Evolutionary conservation across 2,329 filamentous ascomycete genomes (phyloP).

Genomic region (Botrytis cinerea): DNA sequence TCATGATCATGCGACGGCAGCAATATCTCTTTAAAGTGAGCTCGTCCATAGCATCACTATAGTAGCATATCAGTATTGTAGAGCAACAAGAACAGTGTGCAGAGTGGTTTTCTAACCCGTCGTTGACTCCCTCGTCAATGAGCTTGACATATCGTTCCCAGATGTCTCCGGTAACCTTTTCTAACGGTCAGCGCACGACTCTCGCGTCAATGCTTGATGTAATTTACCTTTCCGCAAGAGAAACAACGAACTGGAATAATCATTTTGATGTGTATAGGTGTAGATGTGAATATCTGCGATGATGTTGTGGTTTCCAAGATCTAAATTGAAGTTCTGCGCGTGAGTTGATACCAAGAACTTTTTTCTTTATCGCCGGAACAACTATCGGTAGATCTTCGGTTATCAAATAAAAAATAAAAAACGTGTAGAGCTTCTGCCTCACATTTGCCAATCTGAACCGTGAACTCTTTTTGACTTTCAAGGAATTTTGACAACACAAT

Average conservation of each 20-base stretch:
- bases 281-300: constrained; percentile 13
- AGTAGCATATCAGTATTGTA: constrained; percentile 30
- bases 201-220: constrained; percentile 11
- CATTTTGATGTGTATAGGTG: constrained; percentile 59
- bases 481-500: constrained; percentile 41
- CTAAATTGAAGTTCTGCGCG: constrained; percentile 25
- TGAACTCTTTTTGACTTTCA: constrained; percentile 30
- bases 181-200: constrained; percentile 28
- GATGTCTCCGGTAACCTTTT: constrained; percentile 89
- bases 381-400: constrained; percentile 11
- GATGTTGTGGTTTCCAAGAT: constrained; percentile 11
- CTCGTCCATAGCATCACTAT: constrained; percentile 91
- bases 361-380: constrained; percentile 24
- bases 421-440: constrained; percentile 24
- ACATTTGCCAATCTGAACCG: constrained; percentile 23
- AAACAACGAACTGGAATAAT: constrained; percentile 99
- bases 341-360: constrained; percentile 22
- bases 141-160: constrained; percentile 95
- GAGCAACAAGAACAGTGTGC: not conserved
- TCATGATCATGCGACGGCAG: constrained; percentile 99
- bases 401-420: constrained; percentile 29
- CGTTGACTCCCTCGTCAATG: constrained; percentile 73
- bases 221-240: constrained; percentile 91
- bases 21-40: constrained; percentile 94
- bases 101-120: constrained; percentile 62